Evolutionary conservation across 441 rosid species (phyloP).

Genomic region (Metrosideros polymorpha): DNA sequence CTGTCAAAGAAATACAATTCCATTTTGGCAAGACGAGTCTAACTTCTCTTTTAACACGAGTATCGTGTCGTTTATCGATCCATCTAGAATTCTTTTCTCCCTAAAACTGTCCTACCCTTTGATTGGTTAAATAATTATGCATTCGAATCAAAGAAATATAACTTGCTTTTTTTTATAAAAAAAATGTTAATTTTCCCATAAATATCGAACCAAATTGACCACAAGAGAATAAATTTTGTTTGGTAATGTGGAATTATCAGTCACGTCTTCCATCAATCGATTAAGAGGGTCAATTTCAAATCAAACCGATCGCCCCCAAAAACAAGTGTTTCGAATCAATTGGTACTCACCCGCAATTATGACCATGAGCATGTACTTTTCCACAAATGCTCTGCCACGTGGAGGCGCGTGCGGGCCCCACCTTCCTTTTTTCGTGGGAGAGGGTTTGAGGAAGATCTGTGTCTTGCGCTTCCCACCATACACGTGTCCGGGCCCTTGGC

Average conservation of each 20-base stretch:
- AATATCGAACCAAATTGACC: neutral
- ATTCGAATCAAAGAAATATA: neutral
- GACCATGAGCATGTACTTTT: neutral
- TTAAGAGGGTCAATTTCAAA: neutral
- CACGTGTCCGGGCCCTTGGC: neutral
- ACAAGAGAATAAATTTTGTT: neutral
- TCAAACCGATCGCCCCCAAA: neutral
- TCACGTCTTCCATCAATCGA: neutral
- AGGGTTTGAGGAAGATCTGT: neutral
- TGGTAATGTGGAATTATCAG: neutral
- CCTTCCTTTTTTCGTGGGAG: neutral
- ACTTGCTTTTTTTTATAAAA: neutral
- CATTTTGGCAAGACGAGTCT: rapidly evolving
- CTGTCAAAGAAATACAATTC: rapidly evolving
- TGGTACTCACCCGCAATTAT: neutral
- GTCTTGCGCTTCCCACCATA: neutral
- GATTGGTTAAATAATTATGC: neutral
- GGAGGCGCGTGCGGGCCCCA: neutral
- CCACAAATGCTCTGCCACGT: neutral
- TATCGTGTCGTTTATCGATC: neutral
- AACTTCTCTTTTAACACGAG: rapidly evolving
- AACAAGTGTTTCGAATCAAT: neutral
- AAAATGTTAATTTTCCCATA: neutral
- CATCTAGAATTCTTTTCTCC: neutral
- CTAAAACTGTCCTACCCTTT: rapidly evolving